These are phyloP conservation scores for Clavariopsis aquatica DNA, from an alignment of 495 filamentous ascomycete species.

Conservation along the genomic window DNA sequence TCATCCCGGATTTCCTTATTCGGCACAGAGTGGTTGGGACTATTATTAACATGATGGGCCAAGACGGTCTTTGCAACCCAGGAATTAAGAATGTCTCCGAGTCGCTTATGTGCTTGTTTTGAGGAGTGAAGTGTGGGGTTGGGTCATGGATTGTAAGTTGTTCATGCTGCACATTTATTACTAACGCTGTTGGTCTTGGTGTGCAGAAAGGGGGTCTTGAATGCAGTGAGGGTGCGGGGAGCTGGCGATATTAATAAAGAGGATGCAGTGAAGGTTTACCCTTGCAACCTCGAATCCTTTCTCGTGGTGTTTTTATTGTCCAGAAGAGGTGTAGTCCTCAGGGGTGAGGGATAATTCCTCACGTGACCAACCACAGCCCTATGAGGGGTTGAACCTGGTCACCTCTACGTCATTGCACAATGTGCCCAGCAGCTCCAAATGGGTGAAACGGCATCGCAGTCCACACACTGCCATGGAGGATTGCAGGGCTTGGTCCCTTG, in stretches of 20 bases:
- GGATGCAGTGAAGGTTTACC: neutral
- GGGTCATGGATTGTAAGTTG: neutral
- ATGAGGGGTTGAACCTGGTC: neutral
- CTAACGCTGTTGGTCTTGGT: neutral
- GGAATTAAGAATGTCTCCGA: neutral
- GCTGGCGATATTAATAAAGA: neutral
- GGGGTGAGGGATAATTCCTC: too few species aligned
- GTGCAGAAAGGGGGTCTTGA: neutral
- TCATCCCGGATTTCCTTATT: neutral
- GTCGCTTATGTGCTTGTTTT: too few species aligned
- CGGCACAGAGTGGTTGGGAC: neutral
- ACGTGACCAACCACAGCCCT: neutral
- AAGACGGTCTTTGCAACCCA: neutral
- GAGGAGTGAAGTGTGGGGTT: too few species aligned
- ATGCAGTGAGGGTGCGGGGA: neutral
- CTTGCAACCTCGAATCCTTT: neutral
- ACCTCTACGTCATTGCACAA: constrained; percentile 5
- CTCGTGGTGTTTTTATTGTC: too few species aligned
- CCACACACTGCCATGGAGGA: neutral
- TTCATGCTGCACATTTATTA: neutral
- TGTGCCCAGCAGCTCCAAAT: neutral
- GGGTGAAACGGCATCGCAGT: constrained; percentile 17
- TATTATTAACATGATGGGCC: neutral
- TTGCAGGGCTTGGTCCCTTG: constrained; percentile 4
- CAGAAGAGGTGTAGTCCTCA: too few species aligned